Evolutionary conservation across 208 protist species (phyloP).

Genomic region (Leishmania mexicana): DNA sequence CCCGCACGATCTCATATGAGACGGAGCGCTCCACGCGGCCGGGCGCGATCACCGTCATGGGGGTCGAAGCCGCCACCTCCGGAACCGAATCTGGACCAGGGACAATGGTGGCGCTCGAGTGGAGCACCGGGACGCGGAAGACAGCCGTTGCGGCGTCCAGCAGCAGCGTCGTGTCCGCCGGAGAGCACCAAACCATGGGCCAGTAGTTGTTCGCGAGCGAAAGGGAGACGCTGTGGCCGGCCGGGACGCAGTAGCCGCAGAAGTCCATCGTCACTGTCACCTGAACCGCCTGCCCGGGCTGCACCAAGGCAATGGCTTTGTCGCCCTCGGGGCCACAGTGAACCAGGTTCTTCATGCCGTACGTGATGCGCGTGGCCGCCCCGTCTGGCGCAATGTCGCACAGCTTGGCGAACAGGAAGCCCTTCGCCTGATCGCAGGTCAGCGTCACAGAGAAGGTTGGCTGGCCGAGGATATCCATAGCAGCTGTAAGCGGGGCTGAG

Average conservation of each 20-base stretch:
- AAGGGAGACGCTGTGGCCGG: slow-evolving; percentile 46
- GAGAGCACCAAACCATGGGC: slow-evolving; percentile 69
- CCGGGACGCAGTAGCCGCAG: slow-evolving; percentile 59
- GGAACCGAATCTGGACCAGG: slow-evolving; percentile 34
- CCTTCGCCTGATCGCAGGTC: slow-evolving; percentile 57
- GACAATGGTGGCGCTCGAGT: slow-evolving; percentile 12
- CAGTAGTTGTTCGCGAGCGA: slow-evolving; percentile 71
- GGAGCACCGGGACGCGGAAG: slow-evolving; percentile 35
- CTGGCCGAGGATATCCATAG: slow-evolving; percentile 47
- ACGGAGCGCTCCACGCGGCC: slow-evolving; percentile 50
- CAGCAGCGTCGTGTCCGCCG: slow-evolving; percentile 51
- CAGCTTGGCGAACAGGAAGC: slow-evolving; percentile 65
- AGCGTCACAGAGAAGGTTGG: slow-evolving; percentile 49
- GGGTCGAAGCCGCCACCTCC: slow-evolving; percentile 51
- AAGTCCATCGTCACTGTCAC: slow-evolving; percentile 57
- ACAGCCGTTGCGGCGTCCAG: slow-evolving; percentile 31
- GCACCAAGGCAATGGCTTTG: slow-evolving; percentile 32
- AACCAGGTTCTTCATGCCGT: slow-evolving; percentile 59
- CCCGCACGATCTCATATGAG: slow-evolving; percentile 48
- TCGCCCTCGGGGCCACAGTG: slow-evolving; percentile 37
- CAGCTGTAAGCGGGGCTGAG: slow-evolving; percentile 33
- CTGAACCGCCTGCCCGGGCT: slow-evolving; percentile 25
- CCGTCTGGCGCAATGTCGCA: slow-evolving; percentile 60
- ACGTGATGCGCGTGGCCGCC: slow-evolving; percentile 57
- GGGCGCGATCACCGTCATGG: slow-evolving; percentile 32